Conservation (phyloP, 768 basidiomycete genomes). For the Pholiota molesta region DNA sequence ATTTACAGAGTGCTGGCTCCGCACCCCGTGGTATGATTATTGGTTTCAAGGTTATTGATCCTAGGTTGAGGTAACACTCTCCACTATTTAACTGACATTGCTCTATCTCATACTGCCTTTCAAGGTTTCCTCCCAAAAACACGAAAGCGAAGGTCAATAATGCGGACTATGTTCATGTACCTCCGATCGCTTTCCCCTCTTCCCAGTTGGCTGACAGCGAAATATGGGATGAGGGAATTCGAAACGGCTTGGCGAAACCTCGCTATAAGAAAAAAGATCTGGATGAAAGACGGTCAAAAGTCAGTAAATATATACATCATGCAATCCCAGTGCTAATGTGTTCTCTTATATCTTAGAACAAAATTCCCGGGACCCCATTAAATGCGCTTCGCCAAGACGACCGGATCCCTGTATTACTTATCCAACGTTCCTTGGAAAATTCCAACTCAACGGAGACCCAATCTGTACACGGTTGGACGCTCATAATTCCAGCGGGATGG, state of each 20-base stretch:
- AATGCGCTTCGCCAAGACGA: slow-evolving; percentile 73
- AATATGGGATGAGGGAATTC: slow-evolving; percentile 70
- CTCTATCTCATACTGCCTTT: slow-evolving; percentile 1
- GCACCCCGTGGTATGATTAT: slow-evolving; percentile 77
- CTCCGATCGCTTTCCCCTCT: slow-evolving; percentile 52
- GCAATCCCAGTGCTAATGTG: neutral
- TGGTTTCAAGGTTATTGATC: slow-evolving; percentile 83
- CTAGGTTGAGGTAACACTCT: slow-evolving; percentile 72
- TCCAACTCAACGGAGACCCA: slow-evolving; percentile 32
- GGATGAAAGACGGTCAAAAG: slow-evolving; percentile 80
- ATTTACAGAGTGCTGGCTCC: slow-evolving; percentile 66
- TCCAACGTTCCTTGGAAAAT: slow-evolving; percentile 72
- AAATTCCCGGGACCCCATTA: slow-evolving; percentile 78
- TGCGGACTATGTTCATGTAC: slow-evolving; percentile 18
- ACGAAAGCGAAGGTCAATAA: slow-evolving; percentile 42
- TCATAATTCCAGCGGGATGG: slow-evolving; percentile 89
- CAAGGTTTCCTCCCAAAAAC: slow-evolving; percentile 85
- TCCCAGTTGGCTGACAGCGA: slow-evolving; percentile 61
- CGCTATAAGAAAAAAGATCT: slow-evolving; percentile 83
- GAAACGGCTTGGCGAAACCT: slow-evolving; percentile 58
- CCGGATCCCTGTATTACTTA: slow-evolving; percentile 80
- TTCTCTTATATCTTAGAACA: slow-evolving; percentile 46
- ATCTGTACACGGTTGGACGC: slow-evolving; percentile 82
- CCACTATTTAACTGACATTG: neutral
- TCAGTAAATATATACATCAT: slow-evolving; percentile 27